Conservation (phyloP, 345 rosid species). For the Ailanthus altissimus region DNA sequence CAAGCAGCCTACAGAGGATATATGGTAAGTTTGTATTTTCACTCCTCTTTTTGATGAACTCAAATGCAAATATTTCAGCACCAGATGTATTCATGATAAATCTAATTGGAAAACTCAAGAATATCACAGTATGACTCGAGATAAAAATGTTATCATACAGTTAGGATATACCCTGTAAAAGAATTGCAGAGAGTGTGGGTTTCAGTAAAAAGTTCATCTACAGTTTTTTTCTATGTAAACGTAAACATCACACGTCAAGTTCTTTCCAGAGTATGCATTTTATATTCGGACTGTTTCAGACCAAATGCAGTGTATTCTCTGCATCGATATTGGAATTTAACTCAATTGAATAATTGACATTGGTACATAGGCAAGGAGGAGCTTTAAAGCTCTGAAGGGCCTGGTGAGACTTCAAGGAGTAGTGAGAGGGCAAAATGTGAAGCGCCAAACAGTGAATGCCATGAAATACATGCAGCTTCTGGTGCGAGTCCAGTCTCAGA, state of each 20-base stretch:
- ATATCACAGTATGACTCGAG: not conserved
- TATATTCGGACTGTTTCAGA: not conserved
- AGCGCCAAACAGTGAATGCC: constrained; percentile 84
- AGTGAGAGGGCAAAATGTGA: constrained; percentile 83
- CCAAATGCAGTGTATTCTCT: constrained; percentile 8
- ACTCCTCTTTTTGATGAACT: not conserved
- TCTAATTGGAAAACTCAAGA: not conserved
- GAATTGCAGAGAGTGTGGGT: not conserved
- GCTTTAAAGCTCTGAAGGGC: constrained; percentile 90
- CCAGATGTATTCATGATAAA: not conserved
- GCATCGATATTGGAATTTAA: not conserved
- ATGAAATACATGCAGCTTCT: constrained; percentile 91
- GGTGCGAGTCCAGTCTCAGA: constrained; percentile 93
- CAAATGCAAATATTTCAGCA: not conserved
- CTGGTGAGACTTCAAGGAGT: constrained; percentile 98
- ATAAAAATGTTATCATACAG: not conserved
- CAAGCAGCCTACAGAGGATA: constrained; percentile 91
- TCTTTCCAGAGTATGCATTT: not conserved
- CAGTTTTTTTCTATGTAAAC: not conserved
- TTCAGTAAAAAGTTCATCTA: not conserved
- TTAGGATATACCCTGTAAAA: not conserved
- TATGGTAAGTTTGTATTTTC: constrained; percentile 55
- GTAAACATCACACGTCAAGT: too few relatives aligned
- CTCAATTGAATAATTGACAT: constrained; percentile 16
- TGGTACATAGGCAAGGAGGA: constrained; percentile 76